Base-by-base conservation (phyloP, 2,329 filamentous ascomycete genomes). In the Epichloe elymi region DNA sequence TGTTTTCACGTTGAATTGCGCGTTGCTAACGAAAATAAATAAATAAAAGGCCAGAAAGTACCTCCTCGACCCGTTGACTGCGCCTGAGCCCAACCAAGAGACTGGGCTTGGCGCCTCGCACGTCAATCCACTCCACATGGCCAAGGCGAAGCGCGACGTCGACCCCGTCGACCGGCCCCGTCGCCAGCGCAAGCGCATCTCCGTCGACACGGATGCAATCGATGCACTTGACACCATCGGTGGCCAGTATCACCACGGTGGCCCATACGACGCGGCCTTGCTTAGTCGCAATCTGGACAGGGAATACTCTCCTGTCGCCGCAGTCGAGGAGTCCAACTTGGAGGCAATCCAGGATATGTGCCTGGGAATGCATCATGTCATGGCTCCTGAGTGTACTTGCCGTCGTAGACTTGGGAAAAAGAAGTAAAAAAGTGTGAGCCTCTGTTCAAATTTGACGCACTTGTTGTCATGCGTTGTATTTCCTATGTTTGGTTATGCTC, bases 251-350 rank as follows among this genome's bases (percentile, higher is more conserved):
- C 91, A 96, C 65, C 91, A 97, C 60, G 87, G 85, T 56, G 90
- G 91, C 0, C 91, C 91, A 0, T 97, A 86, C 59, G 91, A 97
- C 63, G 88, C 90, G 10, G 85, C 87, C 2, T 74, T 88, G 49
- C 73, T 84, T 1, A 79, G 85, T 12, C 78, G 87, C 46, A 96
- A 96, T 68, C 73, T 70, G 4, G 74, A 80, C 59, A 74, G 71
- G 58, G 67, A 67, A 56, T 73, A 72, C 53, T 83, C 86, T 3
- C 90, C 91, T 0, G 69, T 96, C 7, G 88, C 85, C 30, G 91
- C 90, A 2, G 78, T 95, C 5, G 72, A 74, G 51, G 74, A 79
- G 3, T 82, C 81, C 41, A 95, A 93, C 66, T 72, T 75, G 50
- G 86, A 88, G 64, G 86, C 89, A 0, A 66, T 96, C 47, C 80